A percentile compares a stretch with the other conserved stretches of the same genome.
These are phyloP conservation scores for Pezicula neosporulosa DNA, from an alignment of 2,329 filamentous ascomycete species.

Conservation along the genomic window DNA sequence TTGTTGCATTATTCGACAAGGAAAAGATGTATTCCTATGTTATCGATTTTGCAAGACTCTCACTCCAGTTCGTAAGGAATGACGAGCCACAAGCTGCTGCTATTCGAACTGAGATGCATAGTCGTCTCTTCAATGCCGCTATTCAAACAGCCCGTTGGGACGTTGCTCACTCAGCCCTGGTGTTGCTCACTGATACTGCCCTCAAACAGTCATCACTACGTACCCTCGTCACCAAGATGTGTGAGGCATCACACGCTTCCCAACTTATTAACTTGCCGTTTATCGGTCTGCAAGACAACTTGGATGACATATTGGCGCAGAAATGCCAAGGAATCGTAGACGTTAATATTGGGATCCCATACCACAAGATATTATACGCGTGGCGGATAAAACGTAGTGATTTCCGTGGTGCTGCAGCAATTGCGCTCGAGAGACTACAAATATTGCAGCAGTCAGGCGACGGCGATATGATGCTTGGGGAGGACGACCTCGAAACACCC, in stretches of 20 bases:
- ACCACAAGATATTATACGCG: conserved; percentile 86
- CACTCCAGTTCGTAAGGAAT: conserved; percentile 56
- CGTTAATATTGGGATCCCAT: conserved; percentile 63
- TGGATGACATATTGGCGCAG: conserved; percentile 74
- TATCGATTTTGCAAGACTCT: conserved; percentile 76
- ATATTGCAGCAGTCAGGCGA: conserved; percentile 57
- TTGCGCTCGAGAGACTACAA: conserved; percentile 60
- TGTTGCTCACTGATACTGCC: conserved; percentile 67
- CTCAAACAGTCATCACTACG: conserved; percentile 71
- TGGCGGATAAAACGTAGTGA: conserved; percentile 86
- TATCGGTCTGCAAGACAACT: conserved; percentile 69
- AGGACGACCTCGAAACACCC: conserved; percentile 58
- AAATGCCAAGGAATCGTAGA: conserved; percentile 69
- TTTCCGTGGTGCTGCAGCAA: conserved; percentile 73
- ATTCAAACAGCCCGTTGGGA: conserved; percentile 77
- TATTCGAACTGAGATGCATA: conserved; percentile 69
- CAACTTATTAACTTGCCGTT: conserved; percentile 76
- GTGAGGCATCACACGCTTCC: conserved; percentile 59
- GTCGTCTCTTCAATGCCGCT: conserved; percentile 79
- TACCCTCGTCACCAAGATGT: conserved; percentile 67
- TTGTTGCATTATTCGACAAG: conserved; percentile 78
- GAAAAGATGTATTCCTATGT: conserved; percentile 75
- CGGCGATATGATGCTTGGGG: conserved; percentile 47
- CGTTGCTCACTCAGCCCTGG: conserved; percentile 75
- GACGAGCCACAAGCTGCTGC: conserved; percentile 7